A percentile compares a stretch with the other conserved stretches of the same genome.
Evolutionary conservation across 768 basidiomycete genomes (phyloP).

Genomic region (Boletus edulis): DNA sequence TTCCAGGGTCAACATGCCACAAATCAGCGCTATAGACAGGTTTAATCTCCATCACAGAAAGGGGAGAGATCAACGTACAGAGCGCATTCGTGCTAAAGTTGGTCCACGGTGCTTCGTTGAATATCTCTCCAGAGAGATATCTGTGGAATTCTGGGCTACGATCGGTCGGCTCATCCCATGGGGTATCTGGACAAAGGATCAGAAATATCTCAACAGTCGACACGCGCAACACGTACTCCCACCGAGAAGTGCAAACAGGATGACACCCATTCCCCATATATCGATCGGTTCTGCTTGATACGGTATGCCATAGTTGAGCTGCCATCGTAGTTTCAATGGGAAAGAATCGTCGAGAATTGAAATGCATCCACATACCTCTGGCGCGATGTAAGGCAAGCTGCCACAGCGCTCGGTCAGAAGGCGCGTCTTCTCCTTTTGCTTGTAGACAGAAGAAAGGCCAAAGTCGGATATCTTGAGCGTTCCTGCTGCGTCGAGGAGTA

Average conservation of each 20-base stretch:
- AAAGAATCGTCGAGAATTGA: neutral
- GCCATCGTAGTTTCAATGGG: neutral
- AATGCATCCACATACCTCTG: conserved; percentile 58
- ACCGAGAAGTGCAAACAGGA: conserved; percentile 84
- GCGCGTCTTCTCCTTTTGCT: conserved; percentile 78
- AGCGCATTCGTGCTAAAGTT: conserved; percentile 55
- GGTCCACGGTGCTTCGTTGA: conserved; percentile 78
- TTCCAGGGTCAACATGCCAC: conserved; percentile 70
- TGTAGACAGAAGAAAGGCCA: conserved; percentile 88
- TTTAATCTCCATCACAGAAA: neutral
- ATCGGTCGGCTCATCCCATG: conserved; percentile 92
- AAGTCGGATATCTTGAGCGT: conserved; percentile 94
- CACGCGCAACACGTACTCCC: conserved; percentile 68
- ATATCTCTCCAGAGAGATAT: conserved; percentile 72
- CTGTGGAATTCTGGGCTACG: conserved; percentile 77
- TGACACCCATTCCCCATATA: conserved; percentile 94
- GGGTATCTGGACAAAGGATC: conserved; percentile 64
- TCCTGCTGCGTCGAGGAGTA: conserved; percentile 81
- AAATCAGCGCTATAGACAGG: conserved; percentile 60
- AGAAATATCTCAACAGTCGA: neutral
- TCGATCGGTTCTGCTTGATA: conserved; percentile 94
- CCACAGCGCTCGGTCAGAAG: conserved; percentile 81
- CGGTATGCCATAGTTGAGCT: conserved; percentile 65
- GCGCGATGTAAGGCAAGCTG: conserved; percentile 91
- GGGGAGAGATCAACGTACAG: conserved; percentile 45